Evolutionary conservation across 2,329 filamentous ascomycete genomes (phyloP).

Genomic region (Colletotrichum simmondsii): DNA sequence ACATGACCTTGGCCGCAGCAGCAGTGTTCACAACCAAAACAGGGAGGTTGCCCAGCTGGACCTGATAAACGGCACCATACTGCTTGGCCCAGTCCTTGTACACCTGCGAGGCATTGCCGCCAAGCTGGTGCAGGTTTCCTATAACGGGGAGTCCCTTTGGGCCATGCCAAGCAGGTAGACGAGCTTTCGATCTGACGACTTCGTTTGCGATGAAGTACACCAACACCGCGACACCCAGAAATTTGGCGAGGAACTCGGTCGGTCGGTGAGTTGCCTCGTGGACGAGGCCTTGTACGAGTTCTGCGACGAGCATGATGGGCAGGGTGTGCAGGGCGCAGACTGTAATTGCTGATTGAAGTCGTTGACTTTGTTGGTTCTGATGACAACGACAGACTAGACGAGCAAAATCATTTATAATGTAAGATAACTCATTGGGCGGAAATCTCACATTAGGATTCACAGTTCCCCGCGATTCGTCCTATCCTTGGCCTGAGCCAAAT

Average conservation of each 20-base stretch:
- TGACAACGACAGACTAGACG: not conserved
- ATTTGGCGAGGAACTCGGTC: slow-evolving; percentile 28
- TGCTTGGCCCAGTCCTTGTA: slow-evolving; percentile 42
- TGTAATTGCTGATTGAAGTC: not conserved
- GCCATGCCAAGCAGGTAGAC: slow-evolving; percentile 58
- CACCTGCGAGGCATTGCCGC: slow-evolving; percentile 53
- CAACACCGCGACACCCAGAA: slow-evolving; percentile 40
- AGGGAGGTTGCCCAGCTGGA: slow-evolving; percentile 57
- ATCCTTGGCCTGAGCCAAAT: not conserved
- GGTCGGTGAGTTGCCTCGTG: slow-evolving; percentile 37
- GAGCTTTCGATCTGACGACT: slow-evolving; percentile 53
- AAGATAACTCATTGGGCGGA: not conserved
- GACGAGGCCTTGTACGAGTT: slow-evolving; percentile 36
- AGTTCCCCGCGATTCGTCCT: not conserved
- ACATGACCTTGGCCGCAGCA: slow-evolving; percentile 71
- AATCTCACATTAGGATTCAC: not conserved
- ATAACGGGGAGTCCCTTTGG: slow-evolving; percentile 63
- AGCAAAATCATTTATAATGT: not conserved
- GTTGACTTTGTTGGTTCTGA: not conserved
- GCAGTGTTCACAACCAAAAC: slow-evolving; percentile 76
- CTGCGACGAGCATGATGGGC: slow-evolving; percentile 41
- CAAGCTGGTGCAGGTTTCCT: slow-evolving; percentile 65
- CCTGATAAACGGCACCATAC: slow-evolving; percentile 46
- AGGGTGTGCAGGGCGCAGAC: not conserved
- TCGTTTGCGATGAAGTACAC: slow-evolving; percentile 61